Base-by-base conservation (phyloP, 768 basidiomycete genomes). In the Suillus plorans region DNA sequence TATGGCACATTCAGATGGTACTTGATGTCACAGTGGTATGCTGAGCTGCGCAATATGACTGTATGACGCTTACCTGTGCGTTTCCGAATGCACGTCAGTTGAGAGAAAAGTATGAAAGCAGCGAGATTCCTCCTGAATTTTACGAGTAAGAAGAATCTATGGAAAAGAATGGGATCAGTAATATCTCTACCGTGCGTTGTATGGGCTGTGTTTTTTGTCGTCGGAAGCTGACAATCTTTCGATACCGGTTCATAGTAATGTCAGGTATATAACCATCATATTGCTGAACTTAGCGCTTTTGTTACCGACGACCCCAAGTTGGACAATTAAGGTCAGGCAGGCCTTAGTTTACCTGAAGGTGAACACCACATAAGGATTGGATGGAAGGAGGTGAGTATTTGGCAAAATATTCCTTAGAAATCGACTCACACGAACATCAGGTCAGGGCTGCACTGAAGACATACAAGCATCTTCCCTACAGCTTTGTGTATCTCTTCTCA, bases 91-190 rank as follows among this genome's bases (percentile, higher is more conserved):
- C 91, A 5, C 84, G 87, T 14, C 74, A 73, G 3, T 75, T 92
- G 4, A 79, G 81, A 42, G 83, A 82, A 56, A 83, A 80, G 68
- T 86, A 84, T 63, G 87, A 88, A 58, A 79, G 78, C 0, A 88
- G 89, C 0, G 84, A 89, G 65, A 85, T 89, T 13, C 69, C 79
- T 0, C 75, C 77, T 16, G 88, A 88, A 62, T 86, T 84, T 66
- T 92, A 89, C 67, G 92, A 93, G 69, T 71, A 67, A 18, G 91
- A 91, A 69, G 91, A 93, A 69, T 90, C 89, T 37, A 69, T 94
- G 52, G 90, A 94, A 78, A 92, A 92, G 82, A 95, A 92, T 66
- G 79, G 87, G 66, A 89, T 95, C 64, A 91, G 92, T 71, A 94
- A 92, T 69, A 90, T 93, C 68, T 90, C 88, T 71, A 93, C 89